Evolutionary conservation across 495 filamentous ascomycete genomes (phyloP), one percentile per base, ranked within the genome.

Genomic region (Ramalina peruviana): DNA sequence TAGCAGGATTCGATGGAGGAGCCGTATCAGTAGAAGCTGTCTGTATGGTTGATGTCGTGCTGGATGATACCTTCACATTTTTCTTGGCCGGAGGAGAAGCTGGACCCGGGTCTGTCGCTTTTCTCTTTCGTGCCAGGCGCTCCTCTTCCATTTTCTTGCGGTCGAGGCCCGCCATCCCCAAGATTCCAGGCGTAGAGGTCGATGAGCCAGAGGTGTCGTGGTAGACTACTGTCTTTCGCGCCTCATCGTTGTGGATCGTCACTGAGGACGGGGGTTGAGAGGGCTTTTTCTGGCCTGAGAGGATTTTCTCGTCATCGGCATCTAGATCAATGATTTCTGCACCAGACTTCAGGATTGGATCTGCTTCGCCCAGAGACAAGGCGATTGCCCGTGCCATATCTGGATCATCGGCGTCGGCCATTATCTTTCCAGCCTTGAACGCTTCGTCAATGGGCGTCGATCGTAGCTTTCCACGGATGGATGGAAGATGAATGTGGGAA

Each of bases 81-180:
- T 45, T 40, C 13, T 50, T 57, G 9, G 51, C 46, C 11, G 41
- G 23, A 41, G 63, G 54, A 33, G 30, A 6, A 33, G 30, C 30
- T 10, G 71, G 68, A 41, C 70, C 69, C 9, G 69, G 65, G n/a
- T 62, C 64, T 10, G 58, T 44, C 48, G 63, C 61, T n/a, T 83
- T 79, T 51, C 80, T 69, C 55, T 84, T 83, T 36, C 89, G 73
- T 16, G 80, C 82, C 9, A 95, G 72, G 19, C 90, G 76, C 57
- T 93, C 90, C 58, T 81, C 68, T 55, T 97, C 90, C 86, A 94
- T 92, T 52, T 81, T 71, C 61, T 83, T 85, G 10, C 88, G 75
- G 62, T 94, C 74, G 0, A 88, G 62, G 0, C 77, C 79, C 3
- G 72, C 46, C 0, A 77, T 39, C 5, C 69, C 60, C 27, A 33